phyloP scores from a whole-genome alignment of 1,139 yeast genomes.

The Blastobotrys malaysiensis region DNA sequence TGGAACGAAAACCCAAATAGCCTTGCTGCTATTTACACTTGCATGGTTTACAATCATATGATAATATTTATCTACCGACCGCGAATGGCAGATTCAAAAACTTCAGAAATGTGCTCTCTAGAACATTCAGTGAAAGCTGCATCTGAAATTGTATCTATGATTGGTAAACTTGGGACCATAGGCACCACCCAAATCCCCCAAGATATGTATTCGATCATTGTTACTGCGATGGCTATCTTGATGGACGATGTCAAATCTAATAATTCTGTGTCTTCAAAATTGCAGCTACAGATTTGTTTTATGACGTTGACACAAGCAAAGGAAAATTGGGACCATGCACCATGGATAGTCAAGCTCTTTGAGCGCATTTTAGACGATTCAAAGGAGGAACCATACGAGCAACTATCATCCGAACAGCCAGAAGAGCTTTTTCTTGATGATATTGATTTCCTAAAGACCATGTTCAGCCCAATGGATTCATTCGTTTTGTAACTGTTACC shows the following conservation, averaged over 20 bases:
- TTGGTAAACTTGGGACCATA: background rate
- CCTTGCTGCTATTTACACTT: conserved; percentile 1
- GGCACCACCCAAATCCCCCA: background rate
- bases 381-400: too few species aligned
- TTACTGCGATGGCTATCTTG: conserved; percentile 1
- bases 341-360: background rate
- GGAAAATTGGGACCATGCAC: conserved; percentile 4
- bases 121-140: conserved; percentile 1
- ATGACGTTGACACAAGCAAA: background rate
- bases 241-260: background rate
- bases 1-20: background rate
- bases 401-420: background rate
- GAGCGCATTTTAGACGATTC: conserved; percentile 2
- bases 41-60: conserved; percentile 2
- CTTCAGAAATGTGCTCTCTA: background rate
- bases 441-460: background rate
- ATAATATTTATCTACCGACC: conserved; percentile 3
- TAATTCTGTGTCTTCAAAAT: background rate
- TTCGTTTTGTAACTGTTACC: background rate
- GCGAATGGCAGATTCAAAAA: conserved; percentile 1
- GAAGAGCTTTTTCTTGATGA: background rate
- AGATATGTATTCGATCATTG: conserved; percentile 1
- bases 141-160: background rate
- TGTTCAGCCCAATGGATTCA: background rate
- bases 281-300: background rate